Base-by-base conservation (phyloP, 129 eudicot genomes). In the Artemisia argyi region DNA sequence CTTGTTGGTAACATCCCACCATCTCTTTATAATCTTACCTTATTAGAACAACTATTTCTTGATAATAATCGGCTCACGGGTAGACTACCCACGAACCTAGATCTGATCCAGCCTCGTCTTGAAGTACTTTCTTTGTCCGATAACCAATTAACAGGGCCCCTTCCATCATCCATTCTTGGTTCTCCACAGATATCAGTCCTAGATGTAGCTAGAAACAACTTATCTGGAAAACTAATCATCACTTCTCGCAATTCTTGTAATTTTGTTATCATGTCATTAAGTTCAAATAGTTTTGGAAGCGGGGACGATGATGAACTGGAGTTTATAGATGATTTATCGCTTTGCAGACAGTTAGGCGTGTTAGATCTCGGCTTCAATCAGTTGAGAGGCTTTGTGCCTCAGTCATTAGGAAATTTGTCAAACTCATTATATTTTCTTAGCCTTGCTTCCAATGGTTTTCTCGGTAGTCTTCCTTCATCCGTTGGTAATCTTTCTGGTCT, bases 151-250 rank as follows among this genome's bases (percentile, higher is more conserved):
- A 71, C 82, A 0, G 82, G 82, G 10, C 15, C 53, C 3, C 61
- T 78, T 46, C 77, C 82, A 1, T 30, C 78, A 2, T 79, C 83
- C 0, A 0, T 71, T 59, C 74, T 79, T 13, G 66, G 78, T 49
- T 48, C 72, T 30, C 24, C 85, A 3, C 14, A 57, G 14, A 20
- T 84, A 26, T 18, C 3, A 28, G 44, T 24, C 8, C 68, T 84
- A 55, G 73, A 66, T 18, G 63, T 78, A 15, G 73, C 68, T 11
- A 7, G 53, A 16, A 85, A 85, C 58, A 65, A 75, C 55, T 63
- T 85, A 8, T 73, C 66, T 16, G 89, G 89, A n/a, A 85, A 78
- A 75, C 47, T 78, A 15, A 50, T 52, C 2, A 70, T 65, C 67
- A 73, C 8, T 70, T 13, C 76, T n/a, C 66, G 75, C 0, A n/a